Evolutionary conservation across 768 basidiomycete species (phyloP), one percentile per base, ranked within the genome.

Genomic region (Heimioporus sp.): DNA sequence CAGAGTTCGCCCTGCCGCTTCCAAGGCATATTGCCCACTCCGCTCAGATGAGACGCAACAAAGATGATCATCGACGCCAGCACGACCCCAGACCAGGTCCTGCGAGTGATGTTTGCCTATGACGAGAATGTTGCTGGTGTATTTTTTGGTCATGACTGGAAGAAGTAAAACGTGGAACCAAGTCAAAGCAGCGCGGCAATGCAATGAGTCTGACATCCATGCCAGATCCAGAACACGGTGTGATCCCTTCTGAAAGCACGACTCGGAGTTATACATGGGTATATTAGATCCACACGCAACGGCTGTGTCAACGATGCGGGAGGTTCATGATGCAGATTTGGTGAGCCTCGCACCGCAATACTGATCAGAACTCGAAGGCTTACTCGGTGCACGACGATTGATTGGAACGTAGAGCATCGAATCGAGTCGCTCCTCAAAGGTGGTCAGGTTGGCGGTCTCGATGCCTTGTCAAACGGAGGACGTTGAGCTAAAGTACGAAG

Each of bases 1-100:
- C 75, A 92, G 11, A 93, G 76, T 64, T 92, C 90, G 40, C 88
- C 89, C 66, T 91, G 90, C 61, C 90, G 88, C 90, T n/a, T n/a
- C n/a, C 90, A 92, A 0, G 90, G 90, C 3, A 90, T 82, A 59
- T 89, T 88, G 1, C 89, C 89, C 15, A 90, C 70, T 5, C 89
- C 86, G 3, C 80, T 86, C 0, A 87, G 90, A 62, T 92, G 92
- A 10, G 85, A 85, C 1, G 86, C 86, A 17, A 91, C 89, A 69
- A 86, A 92, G 57, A 88, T 63, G 57, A 93, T 82, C 87, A 92
- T 92, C n/a, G 85, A 80, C 8, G 85, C 54, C 17, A 92, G 67
- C 4, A 92, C 86, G 51, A 87, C 69, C 1, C 77, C 78, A 6
- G 85, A 86, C 84, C 83, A 90, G 15, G 75, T n/a, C 65, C 28